phyloP scores from a whole-genome alignment of 345 rosid species.

The Eucalyptus erythrocorys region DNA sequence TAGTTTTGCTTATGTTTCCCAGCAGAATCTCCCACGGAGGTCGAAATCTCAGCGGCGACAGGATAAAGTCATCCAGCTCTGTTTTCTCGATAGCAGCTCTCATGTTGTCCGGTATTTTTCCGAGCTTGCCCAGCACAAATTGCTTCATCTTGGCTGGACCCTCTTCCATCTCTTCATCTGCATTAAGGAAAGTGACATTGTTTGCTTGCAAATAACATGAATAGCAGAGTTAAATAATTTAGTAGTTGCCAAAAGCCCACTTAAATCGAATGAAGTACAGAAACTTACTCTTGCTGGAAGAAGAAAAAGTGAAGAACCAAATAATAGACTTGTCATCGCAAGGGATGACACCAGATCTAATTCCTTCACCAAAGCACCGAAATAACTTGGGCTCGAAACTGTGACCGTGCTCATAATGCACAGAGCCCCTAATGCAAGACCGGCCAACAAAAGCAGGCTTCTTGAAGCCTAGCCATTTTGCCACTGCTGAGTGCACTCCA shows the following conservation, averaged over 20 bases:
- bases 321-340: neutral
- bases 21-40: constrained; percentile 49
- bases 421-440: constrained; percentile 31
- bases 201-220: neutral
- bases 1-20: constrained; percentile 31
- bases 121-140: constrained; percentile 9
- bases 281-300: neutral
- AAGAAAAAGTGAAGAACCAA: neutral
- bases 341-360: neutral
- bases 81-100: constrained; percentile 21
- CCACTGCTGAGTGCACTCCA: constrained; percentile 56
- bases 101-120: neutral
- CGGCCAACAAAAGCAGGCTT: constrained; percentile 17
- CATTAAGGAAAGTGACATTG: neutral
- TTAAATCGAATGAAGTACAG: neutral
- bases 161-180: constrained; percentile 9
- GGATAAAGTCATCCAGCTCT: constrained; percentile 8
- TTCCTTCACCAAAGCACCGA: neutral
- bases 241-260: neutral
- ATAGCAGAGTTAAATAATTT: neutral
- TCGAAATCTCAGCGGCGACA: constrained; percentile 24
- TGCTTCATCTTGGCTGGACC: constrained; percentile 21
- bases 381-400: constrained; percentile 8
- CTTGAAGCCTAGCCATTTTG: constrained; percentile 59
- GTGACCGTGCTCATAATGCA: constrained; percentile 19